These are phyloP conservation scores for Populus nigra DNA, from an alignment of 345 rosid genomes.

Conservation along the genomic window DNA sequence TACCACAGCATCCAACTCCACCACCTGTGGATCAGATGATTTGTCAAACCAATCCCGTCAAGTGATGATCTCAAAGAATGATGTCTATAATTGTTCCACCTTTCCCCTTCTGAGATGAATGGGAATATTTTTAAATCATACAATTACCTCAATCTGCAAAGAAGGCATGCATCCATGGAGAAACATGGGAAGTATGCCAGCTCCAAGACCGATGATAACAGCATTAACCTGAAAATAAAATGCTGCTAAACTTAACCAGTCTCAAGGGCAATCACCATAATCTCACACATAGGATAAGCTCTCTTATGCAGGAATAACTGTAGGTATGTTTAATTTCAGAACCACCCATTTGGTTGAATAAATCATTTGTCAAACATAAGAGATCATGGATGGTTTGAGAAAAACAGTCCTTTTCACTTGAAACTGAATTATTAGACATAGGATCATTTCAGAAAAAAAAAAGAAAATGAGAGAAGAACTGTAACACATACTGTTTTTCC, in stretches of 20 bases:
- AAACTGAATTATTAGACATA: neutral
- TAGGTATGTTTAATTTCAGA: neutral
- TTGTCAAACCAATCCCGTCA: constrained; percentile 10
- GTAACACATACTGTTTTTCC: constrained; percentile 48
- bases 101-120: neutral
- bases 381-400: no score
- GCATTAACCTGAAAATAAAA: constrained; percentile 55
- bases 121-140: neutral
- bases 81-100: neutral
- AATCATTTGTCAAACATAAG: no score
- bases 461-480: neutral
- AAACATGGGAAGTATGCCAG: constrained; percentile 96
- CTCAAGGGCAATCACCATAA: neutral
- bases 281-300: neutral
- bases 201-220: constrained; percentile 90
- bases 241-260: neutral
- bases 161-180: constrained; percentile 64
- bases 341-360: neutral
- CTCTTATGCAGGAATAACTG: no score
- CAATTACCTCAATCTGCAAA: constrained; percentile 63
- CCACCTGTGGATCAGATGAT: constrained; percentile 48
- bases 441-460: neutral
- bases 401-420: neutral
- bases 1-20: constrained; percentile 76
- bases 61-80: constrained; percentile 13